Conservation (phyloP, 1,139 yeast genomes). For the Hansenula sp. region DNA sequence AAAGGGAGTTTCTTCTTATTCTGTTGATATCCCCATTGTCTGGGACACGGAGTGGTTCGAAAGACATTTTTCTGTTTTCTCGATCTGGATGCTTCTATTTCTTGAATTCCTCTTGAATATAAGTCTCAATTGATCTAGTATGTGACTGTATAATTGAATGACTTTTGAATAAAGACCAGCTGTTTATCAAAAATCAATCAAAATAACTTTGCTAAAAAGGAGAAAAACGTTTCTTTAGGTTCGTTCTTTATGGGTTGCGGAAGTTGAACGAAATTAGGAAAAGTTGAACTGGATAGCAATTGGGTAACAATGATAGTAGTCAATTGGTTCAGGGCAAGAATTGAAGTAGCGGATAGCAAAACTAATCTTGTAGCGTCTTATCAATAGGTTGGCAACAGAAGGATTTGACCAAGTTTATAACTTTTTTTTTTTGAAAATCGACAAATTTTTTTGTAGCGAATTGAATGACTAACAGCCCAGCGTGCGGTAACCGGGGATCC, state of each 20-base stretch:
- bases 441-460: not conserved
- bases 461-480: conserved; percentile 3
- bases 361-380: too few relatives aligned
- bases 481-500: too few relatives aligned
- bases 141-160: too few relatives aligned
- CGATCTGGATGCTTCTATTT: not conserved
- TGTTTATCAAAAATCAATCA: not conserved
- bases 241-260: too few relatives aligned
- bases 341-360: too few relatives aligned
- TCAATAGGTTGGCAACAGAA: too few relatives aligned
- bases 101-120: too few relatives aligned
- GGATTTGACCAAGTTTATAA: conserved; percentile 1
- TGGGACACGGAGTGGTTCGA: conserved; percentile 13
- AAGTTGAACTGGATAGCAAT: too few relatives aligned
- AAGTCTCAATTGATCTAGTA: not conserved
- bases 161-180: conserved; percentile 1
- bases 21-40: conserved; percentile 33
- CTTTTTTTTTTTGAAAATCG: not conserved
- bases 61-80: conserved; percentile 7
- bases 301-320: too few relatives aligned
- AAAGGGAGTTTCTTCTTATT: conserved; percentile 55
- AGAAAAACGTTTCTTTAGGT: too few relatives aligned
- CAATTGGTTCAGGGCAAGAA: too few relatives aligned
- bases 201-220: not conserved
- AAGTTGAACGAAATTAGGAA: too few relatives aligned